These are phyloP conservation scores for Alternaria gansuensis DNA, from an alignment of 2,329 filamentous ascomycete species.

Conservation along the genomic window DNA sequence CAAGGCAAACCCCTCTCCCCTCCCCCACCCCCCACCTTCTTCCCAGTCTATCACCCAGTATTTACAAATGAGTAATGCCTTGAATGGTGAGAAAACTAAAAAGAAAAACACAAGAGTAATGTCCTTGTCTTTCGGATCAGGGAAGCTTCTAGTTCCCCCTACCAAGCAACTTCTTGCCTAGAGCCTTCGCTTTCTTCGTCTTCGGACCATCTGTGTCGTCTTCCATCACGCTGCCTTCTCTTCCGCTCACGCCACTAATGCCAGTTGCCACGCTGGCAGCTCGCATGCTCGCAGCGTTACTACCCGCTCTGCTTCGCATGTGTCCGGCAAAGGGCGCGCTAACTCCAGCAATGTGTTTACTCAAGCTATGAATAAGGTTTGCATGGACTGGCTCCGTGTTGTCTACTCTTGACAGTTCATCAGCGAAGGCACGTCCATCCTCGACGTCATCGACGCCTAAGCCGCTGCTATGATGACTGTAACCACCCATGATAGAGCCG, in stretches of 20 bases:
- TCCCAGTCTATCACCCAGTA: neutral
- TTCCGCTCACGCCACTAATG: constrained; percentile 10
- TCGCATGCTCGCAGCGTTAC: constrained; percentile 24
- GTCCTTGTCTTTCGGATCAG: neutral
- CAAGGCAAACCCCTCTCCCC: neutral
- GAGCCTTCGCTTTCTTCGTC: constrained; percentile 29
- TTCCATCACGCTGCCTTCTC: neutral
- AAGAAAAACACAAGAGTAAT: neutral
- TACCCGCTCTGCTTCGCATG: constrained; percentile 25
- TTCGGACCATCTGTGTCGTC: constrained; percentile 15
- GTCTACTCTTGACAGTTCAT: constrained; percentile 48
- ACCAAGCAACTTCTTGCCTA: constrained; percentile 31
- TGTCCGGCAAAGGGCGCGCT: constrained; percentile 38
- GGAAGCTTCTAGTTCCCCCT: constrained; percentile 15
- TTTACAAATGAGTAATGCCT: constrained; percentile 10
- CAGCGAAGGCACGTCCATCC: constrained; percentile 48
- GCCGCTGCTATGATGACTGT: constrained; percentile 23
- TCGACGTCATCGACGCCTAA: constrained; percentile 36
- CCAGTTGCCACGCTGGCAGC: constrained; percentile 21
- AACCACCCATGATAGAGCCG: constrained; percentile 38
- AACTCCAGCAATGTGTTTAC: constrained; percentile 46
- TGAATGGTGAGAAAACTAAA: neutral
- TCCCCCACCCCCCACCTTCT: neutral
- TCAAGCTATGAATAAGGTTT: constrained; percentile 47
- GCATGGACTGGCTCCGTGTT: constrained; percentile 49